These are phyloP conservation scores for Ogataea parapolymorpha DNA, from an alignment of 805 yeast species.

Conservation along the genomic window DNA sequence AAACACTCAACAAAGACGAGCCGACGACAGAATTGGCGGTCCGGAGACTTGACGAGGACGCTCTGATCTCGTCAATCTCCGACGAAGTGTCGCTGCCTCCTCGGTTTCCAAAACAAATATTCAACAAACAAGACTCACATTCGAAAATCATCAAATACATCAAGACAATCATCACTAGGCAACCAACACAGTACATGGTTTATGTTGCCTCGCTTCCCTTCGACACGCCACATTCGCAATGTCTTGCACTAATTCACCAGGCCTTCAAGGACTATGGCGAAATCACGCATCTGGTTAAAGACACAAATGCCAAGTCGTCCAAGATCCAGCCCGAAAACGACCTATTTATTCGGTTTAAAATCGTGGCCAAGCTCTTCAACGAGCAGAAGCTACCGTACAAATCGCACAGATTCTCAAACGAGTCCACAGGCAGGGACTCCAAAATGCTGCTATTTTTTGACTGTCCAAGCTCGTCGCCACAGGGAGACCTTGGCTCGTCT, in stretches of 20 bases:
- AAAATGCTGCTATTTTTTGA: constrained; percentile 33
- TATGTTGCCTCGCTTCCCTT: constrained; percentile 31
- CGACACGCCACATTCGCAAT: constrained; percentile 27
- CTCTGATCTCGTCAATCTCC: background rate
- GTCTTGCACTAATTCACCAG: constrained; percentile 21
- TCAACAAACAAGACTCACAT: constrained; percentile 7
- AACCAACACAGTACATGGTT: constrained; percentile 23
- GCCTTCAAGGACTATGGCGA: constrained; percentile 29
- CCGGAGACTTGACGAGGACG: constrained; percentile 1
- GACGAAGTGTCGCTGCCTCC: constrained; percentile 5
- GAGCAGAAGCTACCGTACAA: constrained; percentile 29
- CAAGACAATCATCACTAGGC: constrained; percentile 26
- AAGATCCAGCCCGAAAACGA: constrained; percentile 27
- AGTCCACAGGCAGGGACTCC: constrained; percentile 29
- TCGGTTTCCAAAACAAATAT: background rate
- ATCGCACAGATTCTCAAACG: constrained; percentile 27
- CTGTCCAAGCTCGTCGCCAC: constrained; percentile 21
- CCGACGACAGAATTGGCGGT: background rate
- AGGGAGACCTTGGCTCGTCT: constrained; percentile 12
- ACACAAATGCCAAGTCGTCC: constrained; percentile 21
- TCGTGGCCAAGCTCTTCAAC: constrained; percentile 24
- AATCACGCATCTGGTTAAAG: constrained; percentile 20
- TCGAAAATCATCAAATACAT: constrained; percentile 23
- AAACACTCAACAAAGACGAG: background rate
- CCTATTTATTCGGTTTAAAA: constrained; percentile 26